Evolutionary conservation across 768 basidiomycete genomes (phyloP).

Genomic region (Phylloporus arenicola): DNA sequence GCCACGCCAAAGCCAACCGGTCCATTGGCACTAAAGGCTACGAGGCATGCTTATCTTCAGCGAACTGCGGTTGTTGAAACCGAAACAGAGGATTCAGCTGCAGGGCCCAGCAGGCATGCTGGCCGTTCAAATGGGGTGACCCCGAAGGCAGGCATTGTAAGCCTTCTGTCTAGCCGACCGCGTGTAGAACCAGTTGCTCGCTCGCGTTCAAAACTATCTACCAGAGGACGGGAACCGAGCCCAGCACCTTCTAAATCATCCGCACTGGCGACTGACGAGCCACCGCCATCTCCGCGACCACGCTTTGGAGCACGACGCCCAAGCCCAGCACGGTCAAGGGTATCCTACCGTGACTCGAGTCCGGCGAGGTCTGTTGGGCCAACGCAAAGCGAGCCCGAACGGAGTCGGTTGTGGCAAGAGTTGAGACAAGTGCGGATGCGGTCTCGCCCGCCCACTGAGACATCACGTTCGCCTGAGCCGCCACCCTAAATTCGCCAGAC

Average conservation of each 20-base stretch:
- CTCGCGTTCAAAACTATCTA: slow-evolving; percentile 23
- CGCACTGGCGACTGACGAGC: slow-evolving; percentile 17
- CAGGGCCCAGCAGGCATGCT: slow-evolving; percentile 21
- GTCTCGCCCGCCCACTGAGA: slow-evolving; percentile 42
- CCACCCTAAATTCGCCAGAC: slow-evolving; percentile 28
- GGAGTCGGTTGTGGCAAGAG: slow-evolving; percentile 52
- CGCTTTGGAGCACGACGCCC: slow-evolving; percentile 34
- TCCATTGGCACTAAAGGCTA: slow-evolving; percentile 21
- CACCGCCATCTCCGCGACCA: slow-evolving; percentile 27
- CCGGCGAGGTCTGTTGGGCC: slow-evolving; percentile 25
- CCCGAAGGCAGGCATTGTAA: slow-evolving; percentile 32
- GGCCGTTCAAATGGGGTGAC: slow-evolving; percentile 24
- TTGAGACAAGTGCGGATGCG: slow-evolving; percentile 45
- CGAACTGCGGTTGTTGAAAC: slow-evolving; percentile 22
- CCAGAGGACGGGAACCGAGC: slow-evolving; percentile 28
- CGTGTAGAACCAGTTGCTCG: slow-evolving; percentile 24
- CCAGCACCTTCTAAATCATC: slow-evolving; percentile 29
- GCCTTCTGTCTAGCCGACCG: slow-evolving; percentile 33
- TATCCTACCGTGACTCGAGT: slow-evolving; percentile 26
- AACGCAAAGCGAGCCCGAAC: slow-evolving; percentile 33
- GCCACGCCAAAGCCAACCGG: slow-evolving; percentile 27
- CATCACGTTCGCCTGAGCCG: slow-evolving; percentile 35
- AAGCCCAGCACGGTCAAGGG: slow-evolving; percentile 35
- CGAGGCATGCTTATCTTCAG: slow-evolving; percentile 30
- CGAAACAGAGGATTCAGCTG: slow-evolving; percentile 30